Evolutionary conservation across 1,284 basidiomycete genomes (phyloP).

Genomic region (Papiliotrema flavescens): DNA sequence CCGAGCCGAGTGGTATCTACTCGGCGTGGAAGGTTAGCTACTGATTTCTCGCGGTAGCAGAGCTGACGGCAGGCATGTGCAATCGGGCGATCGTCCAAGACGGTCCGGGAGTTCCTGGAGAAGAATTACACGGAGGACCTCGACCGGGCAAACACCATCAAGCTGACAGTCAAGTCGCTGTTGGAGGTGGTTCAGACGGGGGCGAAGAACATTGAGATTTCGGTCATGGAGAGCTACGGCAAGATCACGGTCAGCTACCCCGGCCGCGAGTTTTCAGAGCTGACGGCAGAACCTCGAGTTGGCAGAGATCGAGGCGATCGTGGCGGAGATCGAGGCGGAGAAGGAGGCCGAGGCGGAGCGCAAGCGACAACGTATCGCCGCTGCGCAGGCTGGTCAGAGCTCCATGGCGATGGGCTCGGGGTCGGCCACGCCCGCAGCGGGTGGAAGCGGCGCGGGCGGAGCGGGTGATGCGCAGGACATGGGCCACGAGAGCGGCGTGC

Average conservation of each 20-base stretch:
- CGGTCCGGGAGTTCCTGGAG: slow-evolving; percentile 96
- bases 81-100: slow-evolving; percentile 96
- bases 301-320: slow-evolving; percentile 82
- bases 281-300: slow-evolving; percentile 70
- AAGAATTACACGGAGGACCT: slow-evolving; percentile 96
- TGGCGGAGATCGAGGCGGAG: slow-evolving; percentile 85
- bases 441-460: slow-evolving; percentile 14
- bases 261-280: too few relatives aligned
- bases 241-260: slow-evolving; percentile 70
- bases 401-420: slow-evolving; percentile 39
- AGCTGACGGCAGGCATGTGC: slow-evolving; percentile 72
- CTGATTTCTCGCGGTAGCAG: neutral
- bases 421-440: slow-evolving; percentile 3
- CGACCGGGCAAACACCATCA: slow-evolving; percentile 83
- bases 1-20: slow-evolving; percentile 96
- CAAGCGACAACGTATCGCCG: slow-evolving; percentile 71
- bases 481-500: slow-evolving; percentile 40
- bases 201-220: slow-evolving; percentile 98
- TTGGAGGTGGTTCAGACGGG: slow-evolving; percentile 99
- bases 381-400: slow-evolving; percentile 55
- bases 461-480: slow-evolving; percentile 25
- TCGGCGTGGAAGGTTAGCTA: slow-evolving; percentile 90
- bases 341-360: slow-evolving; percentile 94
- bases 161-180: slow-evolving; percentile 91
- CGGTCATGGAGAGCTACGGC: slow-evolving; percentile 90